These are phyloP conservation scores for Marvania coccoides DNA, from an alignment of 139 green algal species.

Conservation along the genomic window DNA sequence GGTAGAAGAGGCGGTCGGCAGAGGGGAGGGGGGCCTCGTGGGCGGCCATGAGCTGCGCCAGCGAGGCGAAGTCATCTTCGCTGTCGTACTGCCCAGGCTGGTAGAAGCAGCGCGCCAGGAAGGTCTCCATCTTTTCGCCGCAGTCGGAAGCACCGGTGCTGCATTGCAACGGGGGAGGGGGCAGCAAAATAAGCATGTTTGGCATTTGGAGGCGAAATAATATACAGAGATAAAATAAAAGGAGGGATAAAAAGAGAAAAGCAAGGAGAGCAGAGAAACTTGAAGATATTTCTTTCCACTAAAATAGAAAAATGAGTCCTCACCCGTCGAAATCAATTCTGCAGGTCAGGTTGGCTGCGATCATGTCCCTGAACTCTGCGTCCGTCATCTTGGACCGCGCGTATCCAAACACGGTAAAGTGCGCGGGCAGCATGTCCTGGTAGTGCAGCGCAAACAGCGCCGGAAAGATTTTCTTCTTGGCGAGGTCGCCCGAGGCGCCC, in stretches of 20 bases:
- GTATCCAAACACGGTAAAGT: conserved; percentile 91
- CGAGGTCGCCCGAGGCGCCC: conserved; percentile 91
- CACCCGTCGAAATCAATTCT: conserved; percentile 1
- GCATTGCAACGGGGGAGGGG: neutral
- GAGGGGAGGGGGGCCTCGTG: conserved; percentile 39
- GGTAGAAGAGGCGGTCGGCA: conserved; percentile 94
- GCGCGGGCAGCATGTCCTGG: conserved; percentile 74
- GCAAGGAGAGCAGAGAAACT: too few species aligned
- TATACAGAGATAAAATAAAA: too few species aligned
- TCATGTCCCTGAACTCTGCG: conserved; percentile 78
- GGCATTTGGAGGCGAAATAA: too few species aligned
- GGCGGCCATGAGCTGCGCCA: conserved; percentile 57
- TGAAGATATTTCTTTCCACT: too few species aligned
- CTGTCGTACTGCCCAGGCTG: conserved; percentile 66
- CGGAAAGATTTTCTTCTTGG: conserved; percentile 99
- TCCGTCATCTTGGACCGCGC: conserved; percentile 86
- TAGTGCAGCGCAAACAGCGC: conserved; percentile 94
- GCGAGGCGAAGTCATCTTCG: conserved; percentile 56
- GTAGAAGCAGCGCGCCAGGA: conserved; percentile 89
- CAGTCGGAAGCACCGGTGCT: conserved; percentile 36
- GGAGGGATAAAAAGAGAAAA: too few species aligned
- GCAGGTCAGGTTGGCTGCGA: conserved; percentile 77
- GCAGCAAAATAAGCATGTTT: neutral
- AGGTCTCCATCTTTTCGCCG: conserved; percentile 60
- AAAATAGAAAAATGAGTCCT: too few species aligned